Percentiles rank a stretch among this genome's conserved stretches.
Conservation (phyloP, 306 rosid species). For the Luffa aegyptiaca region DNA sequence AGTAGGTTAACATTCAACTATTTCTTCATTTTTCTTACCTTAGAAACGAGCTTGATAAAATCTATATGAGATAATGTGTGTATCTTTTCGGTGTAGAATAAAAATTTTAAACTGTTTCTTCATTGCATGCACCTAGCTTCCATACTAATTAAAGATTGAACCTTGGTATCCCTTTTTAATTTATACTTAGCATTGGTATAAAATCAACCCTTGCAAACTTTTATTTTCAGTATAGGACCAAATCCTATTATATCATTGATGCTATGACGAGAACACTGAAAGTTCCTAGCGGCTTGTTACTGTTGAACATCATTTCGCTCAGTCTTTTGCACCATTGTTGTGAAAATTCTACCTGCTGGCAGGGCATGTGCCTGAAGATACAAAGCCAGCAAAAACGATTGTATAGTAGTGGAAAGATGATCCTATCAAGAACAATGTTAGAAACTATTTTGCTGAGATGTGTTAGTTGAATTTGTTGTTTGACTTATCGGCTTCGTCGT, state of each 20-base stretch:
- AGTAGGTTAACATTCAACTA: constrained; percentile 27
- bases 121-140: not conserved
- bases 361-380: not conserved
- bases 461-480: not conserved
- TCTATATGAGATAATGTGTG: not conserved
- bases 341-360: not conserved
- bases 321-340: not conserved
- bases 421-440: not conserved
- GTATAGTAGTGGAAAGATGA: not conserved
- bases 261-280: not conserved
- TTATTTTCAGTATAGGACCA: not conserved
- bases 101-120: not conserved
- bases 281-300: not conserved
- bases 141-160: not conserved
- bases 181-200: not conserved
- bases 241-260: not conserved
- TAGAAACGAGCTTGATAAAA: not conserved
- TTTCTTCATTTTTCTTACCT: not conserved
- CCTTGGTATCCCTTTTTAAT: not conserved
- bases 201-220: not conserved
- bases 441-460: not conserved
- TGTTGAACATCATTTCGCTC: not conserved
- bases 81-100: not conserved
- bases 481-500: not conserved
- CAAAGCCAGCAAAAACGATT: not conserved